These are phyloP conservation scores for Pyracantha coccinea DNA, from an alignment of 331 rosid genomes.

Conservation along the genomic window DNA sequence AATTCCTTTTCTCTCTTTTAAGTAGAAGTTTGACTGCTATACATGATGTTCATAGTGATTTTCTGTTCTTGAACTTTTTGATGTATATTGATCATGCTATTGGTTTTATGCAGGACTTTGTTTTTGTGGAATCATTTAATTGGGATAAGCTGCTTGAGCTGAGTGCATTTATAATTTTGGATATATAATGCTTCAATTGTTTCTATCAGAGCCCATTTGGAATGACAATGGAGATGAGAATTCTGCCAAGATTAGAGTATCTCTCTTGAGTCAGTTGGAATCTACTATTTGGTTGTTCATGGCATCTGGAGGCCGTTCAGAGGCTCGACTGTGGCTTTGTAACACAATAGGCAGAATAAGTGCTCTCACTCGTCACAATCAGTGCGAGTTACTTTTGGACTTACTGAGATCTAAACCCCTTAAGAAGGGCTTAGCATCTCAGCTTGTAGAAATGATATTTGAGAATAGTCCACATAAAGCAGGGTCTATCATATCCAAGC, in stretches of 20 bases:
- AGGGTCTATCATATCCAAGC: slow-evolving; percentile 52
- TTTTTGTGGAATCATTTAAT: not conserved
- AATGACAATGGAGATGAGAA: slow-evolving; percentile 21
- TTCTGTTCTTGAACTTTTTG: not conserved
- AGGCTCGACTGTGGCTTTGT: slow-evolving; percentile 80
- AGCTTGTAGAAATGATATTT: slow-evolving; percentile 59
- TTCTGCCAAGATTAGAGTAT: slow-evolving; percentile 28
- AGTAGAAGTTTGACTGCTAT: not conserved
- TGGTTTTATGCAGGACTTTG: slow-evolving; percentile 1
- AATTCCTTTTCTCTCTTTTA: not conserved
- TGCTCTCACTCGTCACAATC: slow-evolving; percentile 31
- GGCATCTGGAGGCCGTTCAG: slow-evolving; percentile 52
- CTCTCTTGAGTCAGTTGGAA: slow-evolving; percentile 55
- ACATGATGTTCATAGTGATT: not conserved
- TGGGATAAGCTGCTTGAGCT: not conserved
- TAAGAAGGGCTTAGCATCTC: slow-evolving; percentile 49
- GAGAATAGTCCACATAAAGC: slow-evolving; percentile 44
- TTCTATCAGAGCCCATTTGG: slow-evolving; percentile 46
- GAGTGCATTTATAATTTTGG: not conserved
- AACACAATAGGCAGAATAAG: slow-evolving; percentile 43
- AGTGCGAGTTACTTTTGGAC: slow-evolving; percentile 42
- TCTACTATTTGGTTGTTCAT: slow-evolving; percentile 44
- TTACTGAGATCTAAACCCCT: slow-evolving; percentile 33
- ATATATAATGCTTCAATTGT: slow-evolving; percentile 47
- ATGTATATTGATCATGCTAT: not conserved